Evolutionary conservation across 106 monocot species (phyloP).

Genomic region (Dendrobium officinale): DNA sequence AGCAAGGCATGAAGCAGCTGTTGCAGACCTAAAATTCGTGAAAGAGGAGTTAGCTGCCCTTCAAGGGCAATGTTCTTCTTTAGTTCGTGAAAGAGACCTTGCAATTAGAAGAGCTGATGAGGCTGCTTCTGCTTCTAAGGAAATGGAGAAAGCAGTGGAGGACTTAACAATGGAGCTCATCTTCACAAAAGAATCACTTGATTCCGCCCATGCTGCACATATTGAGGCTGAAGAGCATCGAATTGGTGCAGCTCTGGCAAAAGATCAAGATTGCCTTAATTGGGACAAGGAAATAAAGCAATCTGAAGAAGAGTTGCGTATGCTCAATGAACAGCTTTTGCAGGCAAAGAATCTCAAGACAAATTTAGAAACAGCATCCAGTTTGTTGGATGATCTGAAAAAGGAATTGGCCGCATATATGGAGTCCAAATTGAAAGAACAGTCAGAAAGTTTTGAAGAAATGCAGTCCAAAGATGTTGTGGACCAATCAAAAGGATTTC

Average conservation of each 20-base stretch:
- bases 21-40: constrained; percentile 15
- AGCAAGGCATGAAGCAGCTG: constrained; percentile 18
- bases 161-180: constrained; percentile 24
- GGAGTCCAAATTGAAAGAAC: constrained; percentile 18
- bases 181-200: constrained; percentile 16
- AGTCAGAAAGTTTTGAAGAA: constrained; percentile 6
- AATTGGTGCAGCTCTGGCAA: constrained; percentile 20
- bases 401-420: constrained; percentile 16
- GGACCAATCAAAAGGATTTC: constrained; percentile 1
- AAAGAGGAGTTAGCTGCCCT: constrained; percentile 11
- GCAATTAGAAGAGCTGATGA: constrained; percentile 15
- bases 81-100: constrained; percentile 11
- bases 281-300: constrained; percentile 28
- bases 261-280: constrained; percentile 21
- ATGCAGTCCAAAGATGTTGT: not conserved
- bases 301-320: constrained; percentile 18
- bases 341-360: constrained; percentile 15
- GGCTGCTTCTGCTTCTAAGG: constrained; percentile 11
- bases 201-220: constrained; percentile 26
- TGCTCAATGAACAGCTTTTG: constrained; percentile 10
- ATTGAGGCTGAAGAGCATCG: constrained; percentile 31
- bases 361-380: constrained; percentile 8
- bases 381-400: constrained; percentile 6
- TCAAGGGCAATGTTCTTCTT: constrained; percentile 7
- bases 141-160: constrained; percentile 21